Evolutionary conservation across 192 early-diverging fungal genomes (phyloP).

Genomic region (Backusella morwellensis): DNA sequence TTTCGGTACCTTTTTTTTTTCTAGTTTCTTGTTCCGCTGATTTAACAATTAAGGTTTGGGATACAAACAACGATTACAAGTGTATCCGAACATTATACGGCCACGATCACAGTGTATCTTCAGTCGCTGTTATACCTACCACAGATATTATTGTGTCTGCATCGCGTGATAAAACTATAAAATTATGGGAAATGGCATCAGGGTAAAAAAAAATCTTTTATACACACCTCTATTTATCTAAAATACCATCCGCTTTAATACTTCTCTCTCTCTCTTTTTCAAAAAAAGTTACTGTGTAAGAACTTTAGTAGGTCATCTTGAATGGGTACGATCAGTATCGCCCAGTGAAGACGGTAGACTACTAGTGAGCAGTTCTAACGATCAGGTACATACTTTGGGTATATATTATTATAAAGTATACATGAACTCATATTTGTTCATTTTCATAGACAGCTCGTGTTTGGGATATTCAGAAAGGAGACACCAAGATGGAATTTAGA

Average conservation of each 20-base stretch:
- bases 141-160: conserved; percentile 84
- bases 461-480: conserved; percentile 75
- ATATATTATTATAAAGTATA: neutral
- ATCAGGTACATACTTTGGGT: conserved; percentile 57
- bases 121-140: conserved; percentile 70
- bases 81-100: conserved; percentile 85
- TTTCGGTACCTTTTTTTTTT: neutral
- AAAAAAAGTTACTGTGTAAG: conserved; percentile 73
- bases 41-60: conserved; percentile 91
- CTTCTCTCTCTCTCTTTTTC: neutral
- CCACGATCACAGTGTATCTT: conserved; percentile 92
- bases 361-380: conserved; percentile 78
- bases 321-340: conserved; percentile 85
- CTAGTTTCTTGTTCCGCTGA: conserved; percentile 88
- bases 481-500: conserved; percentile 74
- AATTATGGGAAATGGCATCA: conserved; percentile 83
- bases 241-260: neutral
- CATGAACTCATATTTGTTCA: neutral
- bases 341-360: conserved; percentile 68
- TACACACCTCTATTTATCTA: neutral
- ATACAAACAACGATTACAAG: conserved; percentile 78
- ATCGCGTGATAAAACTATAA: conserved; percentile 88
- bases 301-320: conserved; percentile 76
- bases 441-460: conserved; percentile 68
- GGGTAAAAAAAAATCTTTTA: conserved; percentile 48